phyloP scores from a whole-genome alignment of 2,329 filamentous ascomycete species.

The Thielaviopsis populi region DNA sequence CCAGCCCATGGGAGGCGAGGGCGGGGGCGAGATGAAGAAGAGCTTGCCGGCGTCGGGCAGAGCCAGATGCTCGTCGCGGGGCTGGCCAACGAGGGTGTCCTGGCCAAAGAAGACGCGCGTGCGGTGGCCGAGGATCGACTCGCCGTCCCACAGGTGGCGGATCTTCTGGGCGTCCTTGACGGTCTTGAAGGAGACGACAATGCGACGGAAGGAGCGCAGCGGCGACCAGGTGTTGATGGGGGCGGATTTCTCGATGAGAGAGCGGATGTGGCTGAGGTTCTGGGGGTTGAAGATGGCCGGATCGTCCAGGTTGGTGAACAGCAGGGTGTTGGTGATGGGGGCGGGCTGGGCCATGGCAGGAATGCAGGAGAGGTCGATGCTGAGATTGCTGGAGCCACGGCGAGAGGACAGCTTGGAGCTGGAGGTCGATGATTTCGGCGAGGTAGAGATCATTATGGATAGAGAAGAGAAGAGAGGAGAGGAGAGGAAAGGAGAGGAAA shows the following conservation, averaged over 20 bases:
- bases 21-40: slow-evolving; percentile 58
- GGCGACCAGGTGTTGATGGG: slow-evolving; percentile 65
- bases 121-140: slow-evolving; percentile 53
- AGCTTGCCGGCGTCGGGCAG: slow-evolving; percentile 55
- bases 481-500: not conserved
- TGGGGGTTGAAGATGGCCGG: slow-evolving; percentile 57
- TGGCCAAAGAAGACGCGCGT: slow-evolving; percentile 56
- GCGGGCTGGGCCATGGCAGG: slow-evolving; percentile 57
- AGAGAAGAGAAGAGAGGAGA: not conserved
- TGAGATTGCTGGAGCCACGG: slow-evolving; percentile 29
- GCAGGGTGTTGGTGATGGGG: slow-evolving; percentile 65
- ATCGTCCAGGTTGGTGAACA: slow-evolving; percentile 67
- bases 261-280: slow-evolving; percentile 58
- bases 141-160: slow-evolving; percentile 57
- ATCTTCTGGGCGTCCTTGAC: slow-evolving; percentile 55
- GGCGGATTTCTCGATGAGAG: slow-evolving; percentile 54
- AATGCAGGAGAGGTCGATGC: slow-evolving; percentile 58
- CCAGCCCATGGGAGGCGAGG: slow-evolving; percentile 54
- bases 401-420: slow-evolving; percentile 8
- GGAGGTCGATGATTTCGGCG: not conserved
- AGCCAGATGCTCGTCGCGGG: slow-evolving; percentile 43
- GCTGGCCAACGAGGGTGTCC: slow-evolving; percentile 38
- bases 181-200: slow-evolving; percentile 64
- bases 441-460: slow-evolving; percentile 1
- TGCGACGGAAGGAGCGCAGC: slow-evolving; percentile 68